Base-by-base conservation (phyloP, 2,329 filamentous ascomycete species). In the Venturia pyrina region DNA sequence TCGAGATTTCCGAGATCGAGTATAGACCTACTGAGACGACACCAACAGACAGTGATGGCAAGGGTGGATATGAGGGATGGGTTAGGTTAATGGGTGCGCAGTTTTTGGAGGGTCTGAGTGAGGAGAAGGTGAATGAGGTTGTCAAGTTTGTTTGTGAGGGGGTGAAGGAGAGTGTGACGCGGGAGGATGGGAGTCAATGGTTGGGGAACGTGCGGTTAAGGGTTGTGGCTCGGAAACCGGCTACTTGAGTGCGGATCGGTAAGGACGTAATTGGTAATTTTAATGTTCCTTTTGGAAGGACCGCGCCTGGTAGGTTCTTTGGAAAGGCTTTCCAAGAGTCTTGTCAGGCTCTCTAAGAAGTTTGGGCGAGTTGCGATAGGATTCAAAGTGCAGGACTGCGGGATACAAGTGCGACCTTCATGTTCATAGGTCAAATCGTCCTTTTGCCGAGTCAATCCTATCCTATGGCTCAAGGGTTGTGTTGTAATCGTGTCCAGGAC, bases 51-150 rank as follows among this genome's bases (percentile, higher is more conserved):
- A 72, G 70, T 21, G 68, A 80, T n/a, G 83, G 69, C 46, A 63
- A 28, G 37, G 85, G 84, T 2, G 87, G 87, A 0, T 76, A 90
- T 13, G 82, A 84, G 65, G 87, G 86, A 1, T 90, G 88, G 87
- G 77, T 89, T 34, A 76, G 83, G 69, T 73, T 90, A 67, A 87
- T 90, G 80, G 86, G 82, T 1, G 83, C 81, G 68, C 75, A 78
- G 68, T 82, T 87, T 62, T 77, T 90, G 66, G 83, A 87, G 68
- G 78, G 75, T 1, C 72, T 89, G 1, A 77, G 76, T 41, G 78
- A 76, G 40, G 73, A 71, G 60, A 75, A 79, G 74, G 80, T 83
- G 68, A 85, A 87, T 67, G 78, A 73, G 56, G 81, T 78, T 6
- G 79, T 87, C 2, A 76, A 71, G 69, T 84, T 87, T 75, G 80